Evolutionary conservation across 306 rosid species (phyloP), one percentile per base, ranked within the genome.

Genomic region (Rosa persica): DNA sequence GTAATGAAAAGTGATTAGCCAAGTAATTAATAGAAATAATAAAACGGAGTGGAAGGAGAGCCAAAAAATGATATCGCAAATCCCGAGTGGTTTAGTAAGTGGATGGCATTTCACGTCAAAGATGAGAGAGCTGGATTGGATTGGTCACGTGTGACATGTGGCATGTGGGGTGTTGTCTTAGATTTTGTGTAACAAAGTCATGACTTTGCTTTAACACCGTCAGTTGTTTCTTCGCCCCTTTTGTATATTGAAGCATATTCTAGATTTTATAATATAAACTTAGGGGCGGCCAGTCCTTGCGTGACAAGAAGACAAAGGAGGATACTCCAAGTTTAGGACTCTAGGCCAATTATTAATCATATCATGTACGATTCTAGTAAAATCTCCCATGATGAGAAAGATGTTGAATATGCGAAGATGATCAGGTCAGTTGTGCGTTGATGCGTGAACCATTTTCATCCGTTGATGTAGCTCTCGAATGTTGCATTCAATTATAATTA

Each of bases 41-140:
- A 0, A 13, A 20, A 43, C 74, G 44, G 76, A 11, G 13, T 20
- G 23, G 40, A 42, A 74, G 78, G 69, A 5, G 52, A 17, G 7
- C 68, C 49, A 22, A 68, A 67, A 77, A 67, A 72, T 30, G 47
- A 15, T 12, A 15, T 27, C 72, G 73, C 42, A 51, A 46, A 51
- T 67, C 17, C 12, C 54, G 55, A 51, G 12, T 34, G 23, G 22
- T 46, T 34, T 9, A 10, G 66, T 3, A 52, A 77, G 81, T 82
- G 85, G 85, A 77, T 16, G 71, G 12, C 68, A 42, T 38, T 81
- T 40, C 76, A 60, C 73, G 78, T 73, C 36, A n/a, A n/a, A 17
- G 8, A 10, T 17, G 6, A 11, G 39, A 34, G 61, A 13, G 78
- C 19, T 58, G 67, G 22, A 40, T 54, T 5, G 48, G 16, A 10